Evolutionary conservation across 2,329 filamentous ascomycete genomes (phyloP).

Genomic region (Bipolaris gigantea): DNA sequence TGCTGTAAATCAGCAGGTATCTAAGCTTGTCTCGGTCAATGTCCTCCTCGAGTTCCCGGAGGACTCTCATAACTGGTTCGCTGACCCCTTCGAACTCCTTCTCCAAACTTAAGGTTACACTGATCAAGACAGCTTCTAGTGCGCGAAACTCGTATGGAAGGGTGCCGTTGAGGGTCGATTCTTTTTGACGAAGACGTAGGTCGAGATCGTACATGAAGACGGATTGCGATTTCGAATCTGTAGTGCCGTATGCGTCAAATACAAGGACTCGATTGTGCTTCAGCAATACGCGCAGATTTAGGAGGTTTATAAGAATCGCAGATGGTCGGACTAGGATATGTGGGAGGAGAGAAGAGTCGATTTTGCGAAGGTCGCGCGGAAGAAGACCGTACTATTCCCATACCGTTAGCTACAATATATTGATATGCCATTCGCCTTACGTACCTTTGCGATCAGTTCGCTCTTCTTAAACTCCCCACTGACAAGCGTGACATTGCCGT

Average conservation of each 20-base stretch:
- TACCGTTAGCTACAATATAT: constrained; percentile 13
- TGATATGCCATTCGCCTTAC: not conserved
- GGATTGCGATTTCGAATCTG: constrained; percentile 91
- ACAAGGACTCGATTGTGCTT: constrained; percentile 92
- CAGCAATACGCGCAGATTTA: constrained; percentile 95
- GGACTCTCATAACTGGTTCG: constrained; percentile 85
- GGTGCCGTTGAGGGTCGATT: constrained; percentile 52
- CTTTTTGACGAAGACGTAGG: constrained; percentile 84
- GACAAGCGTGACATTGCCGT: constrained; percentile 86
- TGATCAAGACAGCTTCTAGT: constrained; percentile 91
- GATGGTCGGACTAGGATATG: constrained; percentile 93
- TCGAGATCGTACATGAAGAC: constrained; percentile 98
- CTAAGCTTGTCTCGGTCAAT: constrained; percentile 94
- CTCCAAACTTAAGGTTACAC: constrained; percentile 87
- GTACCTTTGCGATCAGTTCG: constrained; percentile 90
- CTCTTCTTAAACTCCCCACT: constrained; percentile 98
- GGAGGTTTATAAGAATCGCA: constrained; percentile 89
- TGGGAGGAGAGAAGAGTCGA: constrained; percentile 92
- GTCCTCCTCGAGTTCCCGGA: constrained; percentile 91
- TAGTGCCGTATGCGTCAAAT: constrained; percentile 94
- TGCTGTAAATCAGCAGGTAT: constrained; percentile 88
- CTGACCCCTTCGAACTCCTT: constrained; percentile 92
- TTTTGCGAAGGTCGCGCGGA: constrained; percentile 93
- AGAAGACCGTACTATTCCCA: constrained; percentile 76
- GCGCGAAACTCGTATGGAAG: constrained; percentile 96